A percentile compares a stretch with the other conserved stretches of the same genome.
These are phyloP conservation scores for Rutstroemia sp. DNA, from an alignment of 2,329 filamentous ascomycete genomes.

Conservation along the genomic window DNA sequence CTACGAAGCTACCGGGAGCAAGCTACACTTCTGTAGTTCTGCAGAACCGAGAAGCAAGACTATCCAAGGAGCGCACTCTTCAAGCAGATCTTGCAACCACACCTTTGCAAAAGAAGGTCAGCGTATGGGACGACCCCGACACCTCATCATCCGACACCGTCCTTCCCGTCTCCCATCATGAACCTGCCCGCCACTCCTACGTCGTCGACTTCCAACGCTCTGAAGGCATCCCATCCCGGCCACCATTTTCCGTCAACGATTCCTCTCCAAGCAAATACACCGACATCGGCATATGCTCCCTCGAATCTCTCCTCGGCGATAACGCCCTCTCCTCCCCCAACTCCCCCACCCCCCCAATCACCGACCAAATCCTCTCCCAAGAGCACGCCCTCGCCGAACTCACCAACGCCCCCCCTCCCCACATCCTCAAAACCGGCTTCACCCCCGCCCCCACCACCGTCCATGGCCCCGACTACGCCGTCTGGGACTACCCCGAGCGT, in stretches of 20 bases:
- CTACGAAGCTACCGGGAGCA: background rate
- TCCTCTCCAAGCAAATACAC: background rate
- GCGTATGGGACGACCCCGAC: background rate
- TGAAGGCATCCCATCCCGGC: background rate
- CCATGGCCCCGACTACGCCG: constrained; percentile 16
- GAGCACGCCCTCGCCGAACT: constrained; percentile 12
- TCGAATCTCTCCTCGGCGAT: background rate
- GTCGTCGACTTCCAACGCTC: background rate
- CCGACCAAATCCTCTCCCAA: constrained; percentile 1
- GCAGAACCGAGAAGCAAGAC: no score
- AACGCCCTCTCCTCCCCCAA: background rate
- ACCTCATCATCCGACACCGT: background rate
- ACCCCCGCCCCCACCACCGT: constrained; percentile 3
- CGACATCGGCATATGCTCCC: background rate
- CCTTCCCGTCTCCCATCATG: background rate
- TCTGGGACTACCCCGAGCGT: background rate
- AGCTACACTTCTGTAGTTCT: no score
- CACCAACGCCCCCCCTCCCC: constrained; percentile 11
- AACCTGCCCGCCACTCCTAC: background rate
- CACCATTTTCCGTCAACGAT: background rate
- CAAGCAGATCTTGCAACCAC: background rate
- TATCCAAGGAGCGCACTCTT: background rate
- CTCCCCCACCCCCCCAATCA: background rate
- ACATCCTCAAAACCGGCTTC: constrained; percentile 20
- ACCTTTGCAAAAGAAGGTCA: background rate